phyloP scores from a whole-genome alignment of 2,329 filamentous ascomycete genomes.

The Tolypocladium tropicale region DNA sequence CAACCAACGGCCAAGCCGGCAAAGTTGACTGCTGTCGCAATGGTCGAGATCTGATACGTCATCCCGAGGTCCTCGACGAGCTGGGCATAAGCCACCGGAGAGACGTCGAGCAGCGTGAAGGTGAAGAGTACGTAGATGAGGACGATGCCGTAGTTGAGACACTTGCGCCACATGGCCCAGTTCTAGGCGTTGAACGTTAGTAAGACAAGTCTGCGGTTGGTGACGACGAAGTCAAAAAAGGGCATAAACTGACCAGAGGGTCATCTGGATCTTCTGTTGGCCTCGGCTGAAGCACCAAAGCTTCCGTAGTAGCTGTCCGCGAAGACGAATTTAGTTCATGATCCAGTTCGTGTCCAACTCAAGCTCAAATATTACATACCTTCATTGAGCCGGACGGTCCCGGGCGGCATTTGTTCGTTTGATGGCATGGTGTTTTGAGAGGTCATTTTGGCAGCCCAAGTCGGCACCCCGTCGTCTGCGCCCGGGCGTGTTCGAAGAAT shows the following conservation, averaged over 20 bases:
- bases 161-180: constrained; percentile 1
- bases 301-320: background rate
- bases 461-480: background rate
- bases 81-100: background rate
- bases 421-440: background rate
- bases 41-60: background rate
- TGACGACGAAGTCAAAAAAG: background rate
- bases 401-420: background rate
- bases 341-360: background rate
- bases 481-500: background rate
- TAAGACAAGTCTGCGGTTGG: background rate
- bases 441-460: background rate
- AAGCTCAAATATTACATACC: background rate
- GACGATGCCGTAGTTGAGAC: background rate
- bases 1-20: constrained; percentile 11
- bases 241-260: background rate
- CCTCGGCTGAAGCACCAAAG: background rate
- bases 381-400: background rate
- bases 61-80: background rate
- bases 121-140: background rate
- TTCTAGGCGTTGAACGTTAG: background rate
- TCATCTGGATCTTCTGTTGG: background rate
- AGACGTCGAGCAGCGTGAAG: background rate
- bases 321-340: background rate
- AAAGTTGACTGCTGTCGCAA: constrained; percentile 4